A percentile compares a stretch with the other conserved stretches of the same genome.
Evolutionary conservation across 1,139 yeast genomes (phyloP).

Genomic region (Eremothecium gossypii): DNA sequence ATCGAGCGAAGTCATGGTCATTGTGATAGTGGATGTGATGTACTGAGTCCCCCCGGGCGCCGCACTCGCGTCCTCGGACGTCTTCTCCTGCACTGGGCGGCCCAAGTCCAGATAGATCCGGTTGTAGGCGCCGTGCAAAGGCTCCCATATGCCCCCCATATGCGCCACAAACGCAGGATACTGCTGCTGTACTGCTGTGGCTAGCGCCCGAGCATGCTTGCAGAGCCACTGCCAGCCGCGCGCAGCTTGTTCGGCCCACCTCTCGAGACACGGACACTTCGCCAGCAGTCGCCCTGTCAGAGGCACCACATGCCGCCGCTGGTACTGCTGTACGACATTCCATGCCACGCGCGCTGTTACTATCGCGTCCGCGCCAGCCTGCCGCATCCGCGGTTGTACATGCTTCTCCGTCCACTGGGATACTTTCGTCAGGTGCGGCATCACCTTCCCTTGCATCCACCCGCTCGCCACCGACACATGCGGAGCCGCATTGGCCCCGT

Average conservation of each 20-base stretch:
- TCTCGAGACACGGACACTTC: too few relatives aligned
- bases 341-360: too few relatives aligned
- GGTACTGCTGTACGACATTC: too few relatives aligned
- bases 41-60: not conserved
- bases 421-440: not conserved
- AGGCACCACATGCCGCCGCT: too few relatives aligned
- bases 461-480: not conserved
- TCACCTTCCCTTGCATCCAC: not conserved
- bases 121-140: not conserved
- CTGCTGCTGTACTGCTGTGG: not conserved
- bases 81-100: not conserved
- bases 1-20: constrained; percentile 10
- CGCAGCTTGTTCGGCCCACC: too few relatives aligned
- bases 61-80: not conserved
- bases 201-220: not conserved
- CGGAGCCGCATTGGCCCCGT: not conserved
- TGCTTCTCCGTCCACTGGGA: not conserved
- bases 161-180: not conserved
- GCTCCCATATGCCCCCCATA: not conserved
- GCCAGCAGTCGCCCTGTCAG: too few relatives aligned
- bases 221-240: too few relatives aligned
- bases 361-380: too few relatives aligned
- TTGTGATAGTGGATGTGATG: constrained; percentile 15
- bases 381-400: not conserved
- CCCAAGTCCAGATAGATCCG: not conserved